These are phyloP conservation scores for Lactifluus subvellereus DNA, from an alignment of 768 basidiomycete genomes.

Conservation along the genomic window DNA sequence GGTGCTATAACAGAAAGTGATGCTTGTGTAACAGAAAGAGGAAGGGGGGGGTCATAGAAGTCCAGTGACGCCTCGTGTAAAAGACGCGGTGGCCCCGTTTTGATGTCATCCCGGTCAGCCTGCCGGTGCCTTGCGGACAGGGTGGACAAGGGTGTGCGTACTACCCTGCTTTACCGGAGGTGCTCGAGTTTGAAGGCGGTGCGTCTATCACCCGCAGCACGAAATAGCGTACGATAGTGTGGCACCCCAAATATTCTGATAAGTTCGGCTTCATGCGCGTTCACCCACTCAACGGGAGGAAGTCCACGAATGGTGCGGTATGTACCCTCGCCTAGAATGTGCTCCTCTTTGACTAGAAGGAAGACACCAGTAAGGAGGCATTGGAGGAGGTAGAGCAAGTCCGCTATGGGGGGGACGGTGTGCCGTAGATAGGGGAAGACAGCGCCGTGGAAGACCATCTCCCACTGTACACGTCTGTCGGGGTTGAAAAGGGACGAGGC, in stretches of 20 bases:
- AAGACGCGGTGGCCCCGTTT: slow-evolving; percentile 26
- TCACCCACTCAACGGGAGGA: slow-evolving; percentile 74
- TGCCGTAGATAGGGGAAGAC: slow-evolving; percentile 37
- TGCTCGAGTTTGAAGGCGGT: slow-evolving; percentile 72
- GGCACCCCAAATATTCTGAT: slow-evolving; percentile 67
- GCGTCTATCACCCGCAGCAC: slow-evolving; percentile 64
- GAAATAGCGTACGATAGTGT: slow-evolving; percentile 67
- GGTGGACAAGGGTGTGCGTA: slow-evolving; percentile 23
- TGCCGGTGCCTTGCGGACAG: slow-evolving; percentile 21
- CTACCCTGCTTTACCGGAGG: slow-evolving; percentile 28
- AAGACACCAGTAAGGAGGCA: slow-evolving; percentile 40
- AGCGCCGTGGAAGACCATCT: slow-evolving; percentile 71
- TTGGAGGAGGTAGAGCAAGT: slow-evolving; percentile 37
- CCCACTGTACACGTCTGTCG: slow-evolving; percentile 79
- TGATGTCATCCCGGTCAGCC: slow-evolving; percentile 24
- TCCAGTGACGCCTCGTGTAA: slow-evolving; percentile 22
- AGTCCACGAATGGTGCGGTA: slow-evolving; percentile 74
- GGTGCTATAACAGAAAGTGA: slow-evolving; percentile 5
- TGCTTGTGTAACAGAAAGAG: slow-evolving; percentile 8
- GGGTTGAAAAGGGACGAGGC: slow-evolving; percentile 84
- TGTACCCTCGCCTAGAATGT: slow-evolving; percentile 54
- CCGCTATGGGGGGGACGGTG: slow-evolving; percentile 34
- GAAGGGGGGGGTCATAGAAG: slow-evolving; percentile 15
- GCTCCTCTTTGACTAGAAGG: slow-evolving; percentile 65
- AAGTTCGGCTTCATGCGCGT: slow-evolving; percentile 58